Conservation (phyloP, 306 rosid genomes). For the Cicer pinnatifidum region DNA sequence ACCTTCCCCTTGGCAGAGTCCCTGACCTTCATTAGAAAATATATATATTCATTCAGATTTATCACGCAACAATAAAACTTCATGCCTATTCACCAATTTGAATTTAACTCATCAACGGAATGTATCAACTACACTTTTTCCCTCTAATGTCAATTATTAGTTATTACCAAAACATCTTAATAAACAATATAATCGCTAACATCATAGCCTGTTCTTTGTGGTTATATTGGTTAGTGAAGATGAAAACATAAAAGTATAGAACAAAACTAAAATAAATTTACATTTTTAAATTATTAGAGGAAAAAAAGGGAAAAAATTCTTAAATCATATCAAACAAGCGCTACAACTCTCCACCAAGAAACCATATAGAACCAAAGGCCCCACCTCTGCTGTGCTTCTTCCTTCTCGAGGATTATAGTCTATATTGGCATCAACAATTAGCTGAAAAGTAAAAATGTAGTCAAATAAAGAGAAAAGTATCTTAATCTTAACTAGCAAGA, state of each 20-base stretch:
- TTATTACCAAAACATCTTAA: slow-evolving; percentile 1
- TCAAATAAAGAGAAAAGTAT: slow-evolving; percentile 33
- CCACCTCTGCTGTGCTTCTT: slow-evolving; percentile 87
- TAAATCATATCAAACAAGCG: slow-evolving; percentile 26
- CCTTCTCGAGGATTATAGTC: slow-evolving; percentile 86
- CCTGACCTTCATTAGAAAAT: slow-evolving; percentile 56
- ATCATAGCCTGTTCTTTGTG: neutral
- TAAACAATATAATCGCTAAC: slow-evolving; percentile 9
- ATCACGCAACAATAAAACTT: slow-evolving; percentile 9
- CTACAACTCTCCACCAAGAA: slow-evolving; percentile 13
- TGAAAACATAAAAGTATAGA: neutral
- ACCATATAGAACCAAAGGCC: slow-evolving; percentile 41
- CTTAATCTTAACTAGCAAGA: slow-evolving; percentile 35
- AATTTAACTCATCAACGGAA: slow-evolving; percentile 28
- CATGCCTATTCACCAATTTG: neutral
- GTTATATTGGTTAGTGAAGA: neutral
- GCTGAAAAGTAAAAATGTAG: slow-evolving; percentile 52
- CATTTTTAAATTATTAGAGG: neutral
- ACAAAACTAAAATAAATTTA: neutral
- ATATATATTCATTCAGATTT: slow-evolving; percentile 38
- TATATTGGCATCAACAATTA: slow-evolving; percentile 72
- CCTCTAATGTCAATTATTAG: slow-evolving; percentile 17
- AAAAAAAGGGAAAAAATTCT: neutral
- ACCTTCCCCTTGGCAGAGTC: slow-evolving; percentile 66
- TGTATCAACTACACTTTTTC: slow-evolving; percentile 11